These are phyloP conservation scores for Colletotrichum cuscutae DNA, from an alignment of 2,329 filamentous ascomycete species.

Conservation along the genomic window DNA sequence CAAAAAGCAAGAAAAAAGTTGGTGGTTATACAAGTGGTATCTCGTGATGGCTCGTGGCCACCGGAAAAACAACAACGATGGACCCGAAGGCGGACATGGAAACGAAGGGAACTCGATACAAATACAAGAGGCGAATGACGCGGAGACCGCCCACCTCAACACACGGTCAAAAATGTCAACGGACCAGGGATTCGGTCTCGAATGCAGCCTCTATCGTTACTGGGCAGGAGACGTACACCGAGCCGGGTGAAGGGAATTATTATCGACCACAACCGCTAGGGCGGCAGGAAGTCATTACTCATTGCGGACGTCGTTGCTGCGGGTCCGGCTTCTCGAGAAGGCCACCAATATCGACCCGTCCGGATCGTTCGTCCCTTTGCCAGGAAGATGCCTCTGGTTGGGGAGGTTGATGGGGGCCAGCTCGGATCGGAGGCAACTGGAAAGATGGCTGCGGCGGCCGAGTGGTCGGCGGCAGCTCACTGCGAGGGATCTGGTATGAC, in stretches of 20 bases:
- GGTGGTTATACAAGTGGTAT: constrained; percentile 37
- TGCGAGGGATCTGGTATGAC: constrained; percentile 65
- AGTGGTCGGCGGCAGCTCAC: constrained; percentile 54
- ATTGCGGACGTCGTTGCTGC: constrained; percentile 43
- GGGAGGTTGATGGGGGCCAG: constrained; percentile 44
- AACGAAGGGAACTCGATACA: constrained; percentile 15
- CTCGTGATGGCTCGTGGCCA: constrained; percentile 32
- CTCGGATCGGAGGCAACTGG: constrained; percentile 61
- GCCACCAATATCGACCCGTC: constrained; percentile 69
- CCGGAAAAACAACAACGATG: constrained; percentile 21
- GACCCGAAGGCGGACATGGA: constrained; percentile 7
- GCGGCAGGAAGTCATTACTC: constrained; percentile 28
- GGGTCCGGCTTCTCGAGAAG: constrained; percentile 67
- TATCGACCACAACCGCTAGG: constrained; percentile 30
- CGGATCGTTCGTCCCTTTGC: constrained; percentile 59
- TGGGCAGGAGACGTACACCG: constrained; percentile 14
- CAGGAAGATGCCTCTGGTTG: constrained; percentile 45
- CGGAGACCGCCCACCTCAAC: not conserved
- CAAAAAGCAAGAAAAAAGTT: not conserved
- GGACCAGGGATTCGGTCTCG: constrained; percentile 4
- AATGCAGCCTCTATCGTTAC: constrained; percentile 10
- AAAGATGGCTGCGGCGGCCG: constrained; percentile 48
- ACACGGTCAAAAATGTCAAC: constrained; percentile 12
- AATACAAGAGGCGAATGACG: constrained; percentile 19
- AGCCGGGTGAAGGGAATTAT: constrained; percentile 24